Percentiles rank a stretch among this genome's conserved stretches.
phyloP scores from a whole-genome alignment of 148 eudicot species.

The Spergularia marina region DNA sequence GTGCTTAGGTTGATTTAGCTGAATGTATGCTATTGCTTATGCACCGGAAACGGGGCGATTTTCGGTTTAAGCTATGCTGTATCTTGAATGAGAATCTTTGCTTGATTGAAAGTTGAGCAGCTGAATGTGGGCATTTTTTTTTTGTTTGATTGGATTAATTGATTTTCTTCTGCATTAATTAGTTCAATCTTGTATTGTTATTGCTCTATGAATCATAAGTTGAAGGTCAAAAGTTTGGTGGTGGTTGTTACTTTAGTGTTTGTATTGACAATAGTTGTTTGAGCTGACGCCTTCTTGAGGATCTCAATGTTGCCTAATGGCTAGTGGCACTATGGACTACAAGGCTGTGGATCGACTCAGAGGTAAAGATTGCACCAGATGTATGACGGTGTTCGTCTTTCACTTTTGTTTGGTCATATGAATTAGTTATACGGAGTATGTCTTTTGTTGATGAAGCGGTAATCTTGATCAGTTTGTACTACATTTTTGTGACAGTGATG shows the following conservation, averaged over 20 bases:
- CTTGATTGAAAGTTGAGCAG: neutral
- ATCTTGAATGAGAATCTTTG: neutral
- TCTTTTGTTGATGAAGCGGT: neutral
- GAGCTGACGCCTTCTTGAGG: slow-evolving; percentile 28
- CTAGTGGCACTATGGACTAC: slow-evolving; percentile 59
- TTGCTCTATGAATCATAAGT: neutral
- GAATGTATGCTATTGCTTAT: neutral
- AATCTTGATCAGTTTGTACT: neutral
- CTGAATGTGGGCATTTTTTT: slow-evolving; percentile 1
- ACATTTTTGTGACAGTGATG: neutral
- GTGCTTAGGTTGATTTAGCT: neutral
- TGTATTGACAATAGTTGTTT: slow-evolving; percentile 14
- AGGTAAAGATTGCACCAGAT: slow-evolving; percentile 36
- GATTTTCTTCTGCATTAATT: neutral
- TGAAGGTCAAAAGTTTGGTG: slow-evolving; percentile 6
- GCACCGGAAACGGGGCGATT: slow-evolving; percentile 7
- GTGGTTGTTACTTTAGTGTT: slow-evolving; percentile 6
- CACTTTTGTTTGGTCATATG: neutral
- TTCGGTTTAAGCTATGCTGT: neutral
- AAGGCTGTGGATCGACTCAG: slow-evolving; percentile 43
- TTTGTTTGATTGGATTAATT: neutral
- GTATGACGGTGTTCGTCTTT: neutral
- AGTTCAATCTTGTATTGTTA: neutral
- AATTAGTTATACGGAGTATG: neutral
- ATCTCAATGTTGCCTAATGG: slow-evolving; percentile 75